Evolutionary conservation across 2,329 filamentous ascomycete species (phyloP).

Genomic region (Rutstroemia sp.): DNA sequence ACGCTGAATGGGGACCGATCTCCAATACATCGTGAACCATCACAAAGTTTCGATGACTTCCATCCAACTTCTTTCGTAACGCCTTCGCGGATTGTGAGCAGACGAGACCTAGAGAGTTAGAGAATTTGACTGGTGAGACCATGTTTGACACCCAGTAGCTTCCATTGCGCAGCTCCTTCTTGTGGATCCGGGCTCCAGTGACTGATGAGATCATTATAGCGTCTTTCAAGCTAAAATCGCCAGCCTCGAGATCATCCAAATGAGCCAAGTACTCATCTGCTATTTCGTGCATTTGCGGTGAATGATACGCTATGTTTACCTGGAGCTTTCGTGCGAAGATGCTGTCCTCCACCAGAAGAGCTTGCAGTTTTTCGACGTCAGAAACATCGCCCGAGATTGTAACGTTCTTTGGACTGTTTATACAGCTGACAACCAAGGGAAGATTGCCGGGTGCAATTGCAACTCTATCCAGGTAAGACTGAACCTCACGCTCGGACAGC

Average conservation of each 20-base stretch:
- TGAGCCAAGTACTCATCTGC: slow-evolving; percentile 19
- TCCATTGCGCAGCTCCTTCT: slow-evolving; percentile 5
- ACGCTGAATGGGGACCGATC: slow-evolving; percentile 14
- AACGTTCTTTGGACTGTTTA: slow-evolving; percentile 21
- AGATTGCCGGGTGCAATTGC: background rate
- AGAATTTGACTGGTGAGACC: slow-evolving; percentile 36
- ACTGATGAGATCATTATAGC: slow-evolving; percentile 25
- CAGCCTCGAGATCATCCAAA: background rate
- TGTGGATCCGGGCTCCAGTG: background rate
- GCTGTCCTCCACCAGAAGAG: slow-evolving; percentile 5
- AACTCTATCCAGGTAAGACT: background rate
- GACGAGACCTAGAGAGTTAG: background rate
- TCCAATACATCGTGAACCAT: slow-evolving; percentile 7
- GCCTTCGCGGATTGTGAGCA: background rate
- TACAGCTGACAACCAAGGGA: slow-evolving; percentile 26
- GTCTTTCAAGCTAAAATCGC: slow-evolving; percentile 29
- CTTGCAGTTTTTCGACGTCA: slow-evolving; percentile 5
- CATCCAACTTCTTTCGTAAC: background rate
- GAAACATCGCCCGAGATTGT: slow-evolving; percentile 16
- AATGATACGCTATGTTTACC: slow-evolving; percentile 37
- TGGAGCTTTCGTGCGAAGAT: slow-evolving; percentile 29
- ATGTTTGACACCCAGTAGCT: slow-evolving; percentile 41
- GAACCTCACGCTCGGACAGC: slow-evolving; percentile 3
- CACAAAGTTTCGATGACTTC: background rate
- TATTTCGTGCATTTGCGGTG: slow-evolving; percentile 26